Base-by-base conservation (phyloP, 2,329 filamentous ascomycete genomes). In the Cercospora brassicicola region DNA sequence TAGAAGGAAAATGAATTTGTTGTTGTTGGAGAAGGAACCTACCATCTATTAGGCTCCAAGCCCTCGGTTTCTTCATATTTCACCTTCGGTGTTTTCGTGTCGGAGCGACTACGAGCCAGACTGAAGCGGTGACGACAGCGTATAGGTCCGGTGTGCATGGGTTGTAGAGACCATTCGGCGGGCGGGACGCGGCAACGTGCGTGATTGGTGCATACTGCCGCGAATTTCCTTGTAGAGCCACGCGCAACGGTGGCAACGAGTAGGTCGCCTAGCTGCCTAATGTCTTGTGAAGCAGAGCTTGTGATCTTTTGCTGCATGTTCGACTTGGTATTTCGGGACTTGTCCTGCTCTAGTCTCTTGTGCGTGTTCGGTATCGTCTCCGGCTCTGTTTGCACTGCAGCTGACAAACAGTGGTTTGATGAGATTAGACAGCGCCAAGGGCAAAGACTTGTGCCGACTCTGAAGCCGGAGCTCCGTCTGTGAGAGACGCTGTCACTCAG, bases 51-150 rank as follows among this genome's bases (percentile, higher is more conserved):
- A 20, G 55, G 28, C 55, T 36, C 28, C 28, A 20, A 36, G 8
- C 28, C 30, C 55, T 31, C 55, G 55, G 55, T 31, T 36, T 59
- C 28, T 59, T 59, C 55, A 59, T 59, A 31, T 59, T 57, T 30
- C 4, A n/a, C 7, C 15, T 31, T 59, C 55, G 55, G 55, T 59
- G 55, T 59, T 59, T 59, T 59, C 55, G 55, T 36, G 28, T 59
- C 55, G 55, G 55, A 33, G 31, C 36, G 28, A 18, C 28, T 36
- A 36, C 48, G 48, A 55, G 23, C 23, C 23, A 28, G 23, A 55
- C 11, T 28, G 23, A 28, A 55, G 23, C 48, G 48, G 48, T 55
- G 23, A 55, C 48, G 48, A n/a, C 48, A 55, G 23, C 18, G 20
- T 53, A 13, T 53, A 13, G 10, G 48, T 42, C 48, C 20, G 48